phyloP scores from a whole-genome alignment of 805 yeast genomes.

The Wickerhamiella azymoides region DNA sequence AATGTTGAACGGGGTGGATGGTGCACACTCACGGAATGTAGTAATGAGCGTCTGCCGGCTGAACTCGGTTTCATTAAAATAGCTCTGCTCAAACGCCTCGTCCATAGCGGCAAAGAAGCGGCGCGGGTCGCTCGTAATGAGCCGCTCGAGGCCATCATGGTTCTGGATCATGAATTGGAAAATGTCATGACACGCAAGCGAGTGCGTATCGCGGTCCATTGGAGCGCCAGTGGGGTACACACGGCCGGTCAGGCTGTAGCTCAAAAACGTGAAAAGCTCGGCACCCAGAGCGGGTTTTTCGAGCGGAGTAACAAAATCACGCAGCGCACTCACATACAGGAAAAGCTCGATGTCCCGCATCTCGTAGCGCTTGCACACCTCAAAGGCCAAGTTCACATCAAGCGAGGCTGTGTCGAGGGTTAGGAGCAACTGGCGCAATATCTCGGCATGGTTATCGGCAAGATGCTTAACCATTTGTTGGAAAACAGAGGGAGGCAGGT shows the following conservation, averaged over 20 bases:
- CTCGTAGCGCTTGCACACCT: conserved; percentile 41
- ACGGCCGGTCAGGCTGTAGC: conserved; percentile 60
- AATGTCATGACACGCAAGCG: conserved; percentile 39
- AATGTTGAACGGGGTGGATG: conserved; percentile 44
- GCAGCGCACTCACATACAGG: conserved; percentile 55
- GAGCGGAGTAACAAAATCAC: conserved; percentile 43
- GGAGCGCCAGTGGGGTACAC: conserved; percentile 57
- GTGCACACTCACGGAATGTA: conserved; percentile 32
- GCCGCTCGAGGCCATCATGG: conserved; percentile 2
- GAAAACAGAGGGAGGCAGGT: conserved; percentile 50
- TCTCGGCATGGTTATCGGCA: conserved; percentile 25
- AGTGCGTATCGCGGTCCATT: conserved; percentile 23
- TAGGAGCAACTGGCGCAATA: conserved; percentile 57
- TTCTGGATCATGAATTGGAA: conserved; percentile 42
- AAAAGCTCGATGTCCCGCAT: conserved; percentile 52
- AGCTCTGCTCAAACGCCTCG: conserved; percentile 71
- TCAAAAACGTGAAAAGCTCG: conserved; percentile 39
- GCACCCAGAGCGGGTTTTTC: conserved; percentile 3
- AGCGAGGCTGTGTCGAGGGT: conserved; percentile 49
- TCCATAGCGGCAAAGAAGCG: conserved; percentile 54
- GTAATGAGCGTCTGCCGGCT: conserved; percentile 70
- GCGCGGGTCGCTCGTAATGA: conserved; percentile 9
- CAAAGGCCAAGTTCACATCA: conserved; percentile 65
- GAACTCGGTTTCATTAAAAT: conserved; percentile 45
- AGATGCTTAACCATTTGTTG: conserved; percentile 46